A percentile compares a stretch with the other conserved stretches of the same genome.
phyloP scores from a whole-genome alignment of 1,284 basidiomycete genomes.

The Thelephora terrestris region DNA sequence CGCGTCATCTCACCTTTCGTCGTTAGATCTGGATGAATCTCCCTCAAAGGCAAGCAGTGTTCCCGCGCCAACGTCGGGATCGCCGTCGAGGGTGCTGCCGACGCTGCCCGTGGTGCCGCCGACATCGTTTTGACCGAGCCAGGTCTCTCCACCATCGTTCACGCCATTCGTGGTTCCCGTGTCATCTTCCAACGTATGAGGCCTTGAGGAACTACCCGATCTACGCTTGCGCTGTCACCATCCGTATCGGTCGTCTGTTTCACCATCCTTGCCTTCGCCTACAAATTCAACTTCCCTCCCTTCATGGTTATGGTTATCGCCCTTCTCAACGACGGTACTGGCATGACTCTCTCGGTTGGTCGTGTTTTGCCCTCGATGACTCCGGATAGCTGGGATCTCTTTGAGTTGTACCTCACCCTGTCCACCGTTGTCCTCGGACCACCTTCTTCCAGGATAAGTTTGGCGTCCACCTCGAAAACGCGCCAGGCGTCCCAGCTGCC shows the following conservation, averaged over 20 bases:
- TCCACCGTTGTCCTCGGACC: constrained; percentile 87
- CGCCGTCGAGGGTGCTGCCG: constrained; percentile 93
- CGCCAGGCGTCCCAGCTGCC: constrained; percentile 20
- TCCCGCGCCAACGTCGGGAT: constrained; percentile 96
- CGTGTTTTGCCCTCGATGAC: constrained; percentile 89
- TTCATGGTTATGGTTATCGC: constrained; percentile 99
- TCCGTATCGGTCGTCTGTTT: constrained; percentile 98
- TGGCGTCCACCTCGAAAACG: constrained; percentile 49
- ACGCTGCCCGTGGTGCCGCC: constrained; percentile 90
- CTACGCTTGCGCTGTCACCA: constrained; percentile 87
- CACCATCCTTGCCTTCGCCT: constrained; percentile 89
- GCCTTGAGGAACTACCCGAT: constrained; percentile 96
- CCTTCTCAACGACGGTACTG: constrained; percentile 94
- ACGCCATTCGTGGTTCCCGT: constrained; percentile 92
- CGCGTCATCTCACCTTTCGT: no score
- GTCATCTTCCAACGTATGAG: constrained; percentile 97
- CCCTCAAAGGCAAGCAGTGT: no score
- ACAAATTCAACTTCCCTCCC: constrained; percentile 96
- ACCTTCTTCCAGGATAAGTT: constrained; percentile 87
- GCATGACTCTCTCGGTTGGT: constrained; percentile 97
- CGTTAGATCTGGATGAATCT: no score
- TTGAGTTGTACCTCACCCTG: constrained; percentile 88
- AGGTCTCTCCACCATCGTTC: constrained; percentile 93
- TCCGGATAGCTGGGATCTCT: constrained; percentile 92
- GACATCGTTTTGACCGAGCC: constrained; percentile 94